Base-by-base conservation (phyloP, 805 yeast species). In the Kodamaea hsintzibuensis region DNA sequence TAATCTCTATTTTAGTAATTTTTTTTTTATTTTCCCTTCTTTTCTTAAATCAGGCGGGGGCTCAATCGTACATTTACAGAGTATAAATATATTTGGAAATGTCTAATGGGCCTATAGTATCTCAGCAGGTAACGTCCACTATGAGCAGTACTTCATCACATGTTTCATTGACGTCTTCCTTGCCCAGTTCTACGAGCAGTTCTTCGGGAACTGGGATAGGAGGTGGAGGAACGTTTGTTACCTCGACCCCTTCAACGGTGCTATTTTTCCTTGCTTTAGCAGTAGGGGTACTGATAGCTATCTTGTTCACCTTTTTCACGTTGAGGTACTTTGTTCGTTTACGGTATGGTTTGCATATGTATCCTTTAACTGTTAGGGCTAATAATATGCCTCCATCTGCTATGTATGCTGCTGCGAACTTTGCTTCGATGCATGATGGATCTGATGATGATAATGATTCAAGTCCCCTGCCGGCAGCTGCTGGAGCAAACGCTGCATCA, bases 201-300 rank as follows among this genome's bases (percentile, higher is more conserved):
- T 14, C 18, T 3, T 30, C 17, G 45, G 38, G 12, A 40, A 14
- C 30, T 17, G 49, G 53, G 18, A 9, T 30, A 9, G 35, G 43
- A 13, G 46, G 46, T 40, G 54, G 54, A 18, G 30, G 50, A 7
- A 40, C 54, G 1, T 51, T 51, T 40, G 38, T 37, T n/a, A 27
- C 51, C 9, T 47, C 54, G 25, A 74, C 80, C 37, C 88, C 89
- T 1, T 82, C 88, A 0, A 83, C 88, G 1, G 83, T 84, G 37
- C 69, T 85, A 30, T 85, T 85, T 67, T 83, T 84, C 66, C 68
- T 85, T 10, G 88, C 89, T 0, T 73, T 85, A 37, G 81, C 85
- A 0, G 81, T 84, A 12, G 89, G 89, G 2, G 79, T 83, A 10
- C 62, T 79, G 18, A 83, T 84, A 40, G 88, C 88, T 4, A 17